These are phyloP conservation scores for Beauveria brongniartii DNA, from an alignment of 2,329 filamentous ascomycete genomes.

Conservation along the genomic window DNA sequence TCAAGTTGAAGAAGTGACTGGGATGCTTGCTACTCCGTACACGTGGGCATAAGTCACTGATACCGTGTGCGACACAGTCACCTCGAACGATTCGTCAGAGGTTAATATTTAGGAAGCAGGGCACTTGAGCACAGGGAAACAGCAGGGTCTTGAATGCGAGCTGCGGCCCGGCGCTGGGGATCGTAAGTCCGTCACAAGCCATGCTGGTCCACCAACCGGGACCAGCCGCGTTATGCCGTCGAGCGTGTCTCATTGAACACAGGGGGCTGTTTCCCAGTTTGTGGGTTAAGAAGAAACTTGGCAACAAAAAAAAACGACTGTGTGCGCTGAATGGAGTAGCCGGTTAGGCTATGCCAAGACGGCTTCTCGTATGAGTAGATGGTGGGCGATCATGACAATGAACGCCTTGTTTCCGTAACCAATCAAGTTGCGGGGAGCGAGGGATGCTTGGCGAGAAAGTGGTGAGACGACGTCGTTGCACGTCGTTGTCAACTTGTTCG, in stretches of 20 bases:
- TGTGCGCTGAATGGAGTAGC: not conserved
- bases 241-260: not conserved
- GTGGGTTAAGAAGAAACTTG: too few relatives aligned
- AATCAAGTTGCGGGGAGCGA: not conserved
- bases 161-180: not conserved
- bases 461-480: not conserved
- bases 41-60: not conserved
- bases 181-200: not conserved
- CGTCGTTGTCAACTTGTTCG: too few relatives aligned
- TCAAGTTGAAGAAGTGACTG: not conserved
- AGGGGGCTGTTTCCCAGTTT: not conserved
- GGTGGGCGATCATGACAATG: not conserved
- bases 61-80: not conserved
- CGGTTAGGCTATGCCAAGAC: not conserved
- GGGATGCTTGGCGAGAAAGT: not conserved
- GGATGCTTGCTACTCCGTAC: not conserved
- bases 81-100: slow-evolving; percentile 1
- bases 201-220: not conserved
- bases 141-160: not conserved
- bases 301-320: not conserved
- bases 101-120: not conserved
- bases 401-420: not conserved
- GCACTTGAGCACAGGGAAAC: not conserved
- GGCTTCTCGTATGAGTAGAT: not conserved
- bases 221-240: not conserved